Evolutionary conservation across 441 rosid species (phyloP), one percentile per base, ranked within the genome.

Genomic region (Rhodomyrtus psidioides): DNA sequence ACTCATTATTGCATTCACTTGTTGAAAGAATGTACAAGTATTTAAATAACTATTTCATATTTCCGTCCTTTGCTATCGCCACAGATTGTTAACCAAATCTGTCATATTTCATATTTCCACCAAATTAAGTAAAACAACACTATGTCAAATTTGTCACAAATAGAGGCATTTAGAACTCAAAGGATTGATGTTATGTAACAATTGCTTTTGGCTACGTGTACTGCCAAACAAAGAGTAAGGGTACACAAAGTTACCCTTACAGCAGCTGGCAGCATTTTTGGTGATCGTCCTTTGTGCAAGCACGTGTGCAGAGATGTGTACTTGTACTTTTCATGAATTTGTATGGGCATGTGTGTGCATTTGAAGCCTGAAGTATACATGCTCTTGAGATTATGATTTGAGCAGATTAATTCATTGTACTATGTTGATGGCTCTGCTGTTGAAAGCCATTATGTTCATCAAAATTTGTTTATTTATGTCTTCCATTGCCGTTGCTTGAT

Each of bases 21-120:
- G 49, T 70, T 26, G 49, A 70, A 70, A 39, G 26, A 12, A 70
- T 34, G 12, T 21, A 21, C 49, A 39, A 39, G 49, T 46, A 70
- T 70, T 70, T 39, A 34, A 70, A 21, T 21, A 9, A 70, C 79
- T 70, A 10, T 70, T 34, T 39, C n/a, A 70, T 70, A 70, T 39
- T 39, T 34, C 79, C n/a, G 39, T 39, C 59, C 49, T 53, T 56
- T 76, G 83, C 83, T 27, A 15, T 16, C 0, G 46, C 21, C n/a
- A 28, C n/a, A 44, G 53, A 85, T 55, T 53, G 28, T 74, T 53
- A 55, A 54, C 12, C 55, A 59, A 28, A n/a, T 94, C 99, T 93
- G 93, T 12, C 91, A 88, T 49, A 10, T 49, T 49, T 49, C 53
- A 49, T 49, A 49, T 10, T 49, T 84, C 84, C 91, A 88, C 49